Conservation (phyloP, 2,329 filamentous ascomycete species). For the Fusarium musae region DNA sequence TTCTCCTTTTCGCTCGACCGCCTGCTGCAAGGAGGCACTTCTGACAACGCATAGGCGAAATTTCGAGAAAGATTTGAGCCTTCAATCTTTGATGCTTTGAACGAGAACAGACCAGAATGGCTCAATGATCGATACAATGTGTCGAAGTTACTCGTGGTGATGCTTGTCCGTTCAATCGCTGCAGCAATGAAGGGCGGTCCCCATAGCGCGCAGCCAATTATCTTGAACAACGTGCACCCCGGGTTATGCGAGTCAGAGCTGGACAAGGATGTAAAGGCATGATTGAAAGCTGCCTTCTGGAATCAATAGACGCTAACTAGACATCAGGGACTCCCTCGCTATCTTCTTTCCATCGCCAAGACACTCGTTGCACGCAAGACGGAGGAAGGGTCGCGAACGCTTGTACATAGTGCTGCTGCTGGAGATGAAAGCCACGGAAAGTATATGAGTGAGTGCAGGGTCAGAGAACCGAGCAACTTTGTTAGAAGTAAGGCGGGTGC, state of each 20-base stretch:
- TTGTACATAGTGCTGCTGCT: background rate
- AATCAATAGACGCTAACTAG: background rate
- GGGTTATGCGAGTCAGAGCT: background rate
- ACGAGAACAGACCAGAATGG: background rate
- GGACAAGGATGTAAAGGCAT: background rate
- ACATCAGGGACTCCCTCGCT: background rate
- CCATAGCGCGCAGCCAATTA: background rate
- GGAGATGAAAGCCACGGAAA: background rate
- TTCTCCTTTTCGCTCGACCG: background rate
- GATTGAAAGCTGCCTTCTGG: too few species aligned
- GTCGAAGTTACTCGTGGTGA: background rate
- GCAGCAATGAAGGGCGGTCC: background rate
- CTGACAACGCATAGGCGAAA: background rate
- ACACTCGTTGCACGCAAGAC: background rate
- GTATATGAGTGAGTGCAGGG: background rate
- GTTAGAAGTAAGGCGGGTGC: background rate
- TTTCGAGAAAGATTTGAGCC: background rate
- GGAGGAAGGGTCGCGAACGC: background rate
- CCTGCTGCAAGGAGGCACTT: too few species aligned
- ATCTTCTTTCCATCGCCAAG: background rate
- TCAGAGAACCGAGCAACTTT: background rate
- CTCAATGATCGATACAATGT: background rate
- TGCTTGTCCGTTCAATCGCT: background rate
- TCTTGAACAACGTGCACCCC: background rate
- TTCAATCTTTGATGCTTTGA: background rate